Base-by-base conservation (phyloP, 495 filamentous ascomycete genomes). In the Gamarada debralockiae region DNA sequence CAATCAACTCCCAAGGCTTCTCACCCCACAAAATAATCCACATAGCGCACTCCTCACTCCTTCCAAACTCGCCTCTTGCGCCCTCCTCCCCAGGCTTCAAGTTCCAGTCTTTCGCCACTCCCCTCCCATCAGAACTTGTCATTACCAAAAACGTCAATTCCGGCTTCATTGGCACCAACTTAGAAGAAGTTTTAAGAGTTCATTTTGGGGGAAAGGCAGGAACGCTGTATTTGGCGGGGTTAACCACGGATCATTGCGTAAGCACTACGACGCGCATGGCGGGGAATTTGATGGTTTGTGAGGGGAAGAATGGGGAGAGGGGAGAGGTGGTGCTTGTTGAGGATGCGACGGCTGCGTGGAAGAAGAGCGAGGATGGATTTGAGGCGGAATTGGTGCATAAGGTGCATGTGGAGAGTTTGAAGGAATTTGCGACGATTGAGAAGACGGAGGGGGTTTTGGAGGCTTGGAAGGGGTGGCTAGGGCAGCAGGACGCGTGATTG, bases 161-260 rank as follows among this genome's bases (percentile, higher is more conserved):
- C 0, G 65, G 67, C 0, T 77, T 77, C 48, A 72, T 78, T 33
- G 75, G 74, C 14, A 76, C 74, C 6, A 56, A 66, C 0, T 66
- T 79, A 3, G 75, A 77, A 40, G 41, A 55, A 2, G 63, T 72
- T 41, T 48, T 79, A 34, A 65, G 64, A 4, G 47, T 57, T 22
- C 65, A 65, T 20, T 52, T 52, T 52, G 37, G 12, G 2, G 67
- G 58, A 0, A 57, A 75, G 18, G 58, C 68, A 6, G 51, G 51
- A 10, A 72, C 73, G 47, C 56, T 78, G 5, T 48, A 76, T 25
- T 46, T 77, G 41, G 64, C 67, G 4, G 73, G 74, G 2, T 50
- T 77, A 43, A 76, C 72, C 0, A 77, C 74, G 29, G 76, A 76
- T 59, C 75, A 78, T 43, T 78, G 74, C 36, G 73, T 77, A 15